A percentile compares a stretch with the other conserved stretches of the same genome.
Conservation (phyloP, 208 protist genomes). For the Phytomonas francai region DNA sequence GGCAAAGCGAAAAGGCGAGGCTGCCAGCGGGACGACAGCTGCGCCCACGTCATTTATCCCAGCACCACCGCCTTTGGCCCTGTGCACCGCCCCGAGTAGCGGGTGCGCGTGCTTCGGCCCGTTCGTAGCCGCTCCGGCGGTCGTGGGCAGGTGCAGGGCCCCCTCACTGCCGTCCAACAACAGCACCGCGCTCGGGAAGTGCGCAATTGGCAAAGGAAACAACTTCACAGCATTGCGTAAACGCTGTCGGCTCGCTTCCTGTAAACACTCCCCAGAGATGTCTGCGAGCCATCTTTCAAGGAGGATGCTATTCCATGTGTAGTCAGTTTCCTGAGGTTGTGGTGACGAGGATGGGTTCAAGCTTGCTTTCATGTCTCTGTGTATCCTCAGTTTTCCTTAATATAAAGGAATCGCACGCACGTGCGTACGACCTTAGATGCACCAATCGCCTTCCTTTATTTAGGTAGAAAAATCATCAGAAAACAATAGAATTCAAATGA, state of each 20-base stretch:
- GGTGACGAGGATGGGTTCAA: not conserved
- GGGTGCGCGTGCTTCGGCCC: not conserved
- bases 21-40: not conserved
- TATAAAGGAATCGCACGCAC: constrained; percentile 7
- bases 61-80: not conserved
- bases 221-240: not conserved
- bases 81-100: not conserved
- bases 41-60: not conserved
- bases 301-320: not conserved
- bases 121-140: not conserved
- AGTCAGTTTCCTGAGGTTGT: not conserved
- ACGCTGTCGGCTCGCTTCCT: not conserved
- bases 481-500: constrained; percentile 1
- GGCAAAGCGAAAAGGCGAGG: not conserved
- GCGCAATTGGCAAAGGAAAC: not conserved
- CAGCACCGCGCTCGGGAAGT: not conserved
- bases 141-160: not conserved
- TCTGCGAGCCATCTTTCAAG: not conserved
- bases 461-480: constrained; percentile 12
- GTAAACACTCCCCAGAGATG: not conserved
- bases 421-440: not conserved
- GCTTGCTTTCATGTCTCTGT: not conserved
- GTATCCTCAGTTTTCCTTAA: not conserved
- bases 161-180: not conserved
- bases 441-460: constrained; percentile 10